Evolutionary conservation across 192 early-diverging fungal species (phyloP), one percentile per base, ranked within the genome.

Genomic region (Coemansia furcata): DNA sequence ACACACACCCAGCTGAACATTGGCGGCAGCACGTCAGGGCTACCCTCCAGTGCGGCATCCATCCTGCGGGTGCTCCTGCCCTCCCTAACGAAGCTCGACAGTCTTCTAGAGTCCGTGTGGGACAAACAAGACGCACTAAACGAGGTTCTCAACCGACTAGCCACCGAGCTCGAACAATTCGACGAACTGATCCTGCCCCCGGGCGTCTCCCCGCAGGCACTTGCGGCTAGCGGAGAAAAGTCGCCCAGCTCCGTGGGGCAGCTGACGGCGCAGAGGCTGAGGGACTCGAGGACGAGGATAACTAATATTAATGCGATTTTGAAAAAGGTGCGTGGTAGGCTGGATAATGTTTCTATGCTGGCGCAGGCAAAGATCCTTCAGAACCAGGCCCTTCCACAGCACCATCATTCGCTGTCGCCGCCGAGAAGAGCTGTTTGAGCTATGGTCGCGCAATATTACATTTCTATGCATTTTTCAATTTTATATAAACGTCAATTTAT

Each of bases 61-160:
- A 83, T 83, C 59, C 54, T 83, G n/a, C 80, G 65, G 3, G 76
- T 83, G 29, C 64, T 83, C 14, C 21, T 83, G 7, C 80, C 80
- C 6, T 74, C 80, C 21, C 60, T 83, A 26, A 75, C 72, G 12
- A 66, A 64, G 14, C 66, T 83, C 19, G 80, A 83, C 50, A 38
- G 29, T 0, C 59, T 72, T n/a, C 55, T 83, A 6, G 80, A 83
- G 29, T 63, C 72, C 1, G 80, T 83, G 21, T 77, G 76, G 75
- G 33, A 52, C 37, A 77, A 77, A 26, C 80, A 83, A 23, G 76
- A 77, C 26, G 42, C 46, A 9, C 63, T 83, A 6, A 83, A 74
- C 63, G 65, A 69, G 58, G 80, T 83, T 8, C 72, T 83, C 6
- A 73, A 77, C 21, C 50, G 80, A 42, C 66, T 83, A 40, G 65